A percentile compares a stretch with the other conserved stretches of the same genome.
phyloP scores from a whole-genome alignment of 306 rosid species.

The Dryas octopetala region DNA sequence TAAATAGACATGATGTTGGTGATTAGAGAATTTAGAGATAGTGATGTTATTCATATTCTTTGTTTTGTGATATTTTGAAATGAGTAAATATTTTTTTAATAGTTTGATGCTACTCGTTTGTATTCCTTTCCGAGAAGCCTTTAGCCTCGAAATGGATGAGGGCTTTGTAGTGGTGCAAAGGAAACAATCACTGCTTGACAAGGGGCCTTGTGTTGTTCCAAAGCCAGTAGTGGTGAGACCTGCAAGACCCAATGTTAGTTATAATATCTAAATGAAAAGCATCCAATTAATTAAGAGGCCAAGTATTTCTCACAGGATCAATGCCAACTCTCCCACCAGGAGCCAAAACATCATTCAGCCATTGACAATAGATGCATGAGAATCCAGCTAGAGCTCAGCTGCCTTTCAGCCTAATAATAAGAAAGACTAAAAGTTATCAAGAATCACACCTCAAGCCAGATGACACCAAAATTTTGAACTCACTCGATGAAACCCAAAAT shows the following conservation, averaged over 20 bases:
- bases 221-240: slow-evolving; percentile 95
- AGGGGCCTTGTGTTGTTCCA: slow-evolving; percentile 79
- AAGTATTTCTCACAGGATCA: slow-evolving; percentile 82
- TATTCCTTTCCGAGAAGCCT: too few relatives aligned
- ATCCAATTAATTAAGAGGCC: slow-evolving; percentile 14
- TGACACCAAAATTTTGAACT: slow-evolving; percentile 44
- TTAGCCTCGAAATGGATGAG: too few relatives aligned
- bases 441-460: slow-evolving; percentile 3
- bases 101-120: too few relatives aligned
- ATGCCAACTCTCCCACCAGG: slow-evolving; percentile 91
- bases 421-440: neutral
- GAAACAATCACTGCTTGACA: slow-evolving; percentile 24
- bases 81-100: too few relatives aligned
- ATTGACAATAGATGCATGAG: slow-evolving; percentile 78
- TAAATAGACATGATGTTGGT: too few relatives aligned
- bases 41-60: too few relatives aligned
- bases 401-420: slow-evolving; percentile 78
- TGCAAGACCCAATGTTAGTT: slow-evolving; percentile 34
- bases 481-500: slow-evolving; percentile 52
- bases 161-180: neutral
- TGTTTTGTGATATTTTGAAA: too few relatives aligned
- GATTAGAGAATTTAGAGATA: too few relatives aligned
- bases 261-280: slow-evolving; percentile 4
- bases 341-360: slow-evolving; percentile 85
- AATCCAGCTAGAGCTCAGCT: slow-evolving; percentile 81